Evolutionary conservation across 345 rosid species (phyloP), one percentile per base, ranked within the genome.

Genomic region (Zanthoxylum bungeanum): DNA sequence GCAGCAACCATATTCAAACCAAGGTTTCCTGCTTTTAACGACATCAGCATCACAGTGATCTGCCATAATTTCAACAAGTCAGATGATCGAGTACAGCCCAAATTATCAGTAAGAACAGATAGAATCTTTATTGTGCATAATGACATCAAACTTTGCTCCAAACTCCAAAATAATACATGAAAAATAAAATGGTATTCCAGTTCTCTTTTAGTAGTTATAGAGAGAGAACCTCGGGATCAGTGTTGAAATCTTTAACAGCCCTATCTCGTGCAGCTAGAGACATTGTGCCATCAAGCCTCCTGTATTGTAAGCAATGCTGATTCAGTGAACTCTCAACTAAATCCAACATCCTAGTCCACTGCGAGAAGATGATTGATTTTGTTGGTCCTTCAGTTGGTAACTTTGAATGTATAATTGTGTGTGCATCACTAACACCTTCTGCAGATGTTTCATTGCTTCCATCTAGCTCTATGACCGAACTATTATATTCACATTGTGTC

Each of bases 1-100:
- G 99, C 99, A 73, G 99, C 96, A 25, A 90, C 95, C 99, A 94
- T 94, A 71, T 94, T 94, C 81, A 94, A 85, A 70, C 99, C 99
- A 40, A 94, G 92, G 70, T 92, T 94, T 76, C 98, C 98, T 5
- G 99, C 99, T 84, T 94, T 94, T 33, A 94, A 72, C 0, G 99
- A 94, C 98, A 94, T 94, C 81, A 94, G 74, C 93, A 94, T 94
- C 66, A 90, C 98, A 9, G 81, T 77, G 36, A 92, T 84, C 98
- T 94, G 92, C 72, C 73, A 53, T 8, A 71, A 66, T 64, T 69
- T 64, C 73, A 74, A 22, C 51, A 1, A 50, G 71, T 75, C 57
- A 58, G 21, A 52, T 39, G 44, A 39, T 34, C 3, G 12, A 28
- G 34, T 71, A 56, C 12, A 12, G 2, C 46, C 24, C 42, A 55